Evolutionary conservation across 1,139 yeast genomes (phyloP), one percentile per base, ranked within the genome.

Genomic region (Torulaspora pretoriensis): DNA sequence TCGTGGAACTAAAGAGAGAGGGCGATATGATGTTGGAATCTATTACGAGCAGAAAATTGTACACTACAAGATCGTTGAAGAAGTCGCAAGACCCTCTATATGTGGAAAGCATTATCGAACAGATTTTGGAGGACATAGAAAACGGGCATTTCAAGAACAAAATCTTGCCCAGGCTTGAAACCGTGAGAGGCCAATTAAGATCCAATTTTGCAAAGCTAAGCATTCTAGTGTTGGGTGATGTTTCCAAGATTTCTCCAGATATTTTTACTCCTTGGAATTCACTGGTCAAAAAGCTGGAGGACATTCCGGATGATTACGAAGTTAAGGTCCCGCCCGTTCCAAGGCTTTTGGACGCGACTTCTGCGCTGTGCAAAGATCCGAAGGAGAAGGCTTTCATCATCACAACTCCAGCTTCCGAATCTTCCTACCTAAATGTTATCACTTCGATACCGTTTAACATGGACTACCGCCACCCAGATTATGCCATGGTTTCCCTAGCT

Each of bases 341-440:
- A 8, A 72, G 80, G 16, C 69, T 87, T 2, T 68, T 68, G 40
- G 69, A 75, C 14, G 76, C 75, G 33, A 69, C 77, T 36, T 80
- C 95, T 1, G 69, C 70, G 2, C 59, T 77, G 7, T 96, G 96
- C 26, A 50, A 56, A 10, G 49, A 60, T 0, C 79, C 88, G 42
- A 65, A 75, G 8, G 65, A 70, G 3, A 72, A 74, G 36, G 95
- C 95, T 0, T 73, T 69, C 50, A 68, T 92, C 37, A 74, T 85
- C 1, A 75, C 87, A 0, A 79, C 90, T 9, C 92, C 97, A 9
- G 90, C 95, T 0, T 82, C 95, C 0, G 96, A 90, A 53, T 83
- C 96, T 0, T 78, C 94, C n/a, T 87, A 80, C 59, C 69, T 89
- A 63, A 71, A 76, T 25, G 64, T 86, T 0, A 68, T 80, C 7